phyloP scores from a whole-genome alignment of 768 basidiomycete species.

The Collybia nuda region DNA sequence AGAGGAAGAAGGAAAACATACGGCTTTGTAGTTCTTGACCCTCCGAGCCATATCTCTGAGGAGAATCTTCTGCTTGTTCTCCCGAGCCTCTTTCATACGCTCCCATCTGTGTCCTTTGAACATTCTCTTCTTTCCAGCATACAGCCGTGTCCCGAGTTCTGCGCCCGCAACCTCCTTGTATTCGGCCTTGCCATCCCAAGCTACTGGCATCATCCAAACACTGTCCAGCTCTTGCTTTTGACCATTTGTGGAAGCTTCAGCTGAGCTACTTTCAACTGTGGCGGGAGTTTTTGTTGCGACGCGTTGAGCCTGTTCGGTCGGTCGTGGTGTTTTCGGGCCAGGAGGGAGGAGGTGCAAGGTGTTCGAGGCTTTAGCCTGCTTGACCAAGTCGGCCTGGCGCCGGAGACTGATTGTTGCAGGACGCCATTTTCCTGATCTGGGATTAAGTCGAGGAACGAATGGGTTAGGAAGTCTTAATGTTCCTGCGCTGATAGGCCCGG shows the following conservation, averaged over 20 bases:
- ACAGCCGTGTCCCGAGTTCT: constrained; percentile 62
- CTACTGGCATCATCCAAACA: constrained; percentile 31
- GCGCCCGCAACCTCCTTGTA: constrained; percentile 45
- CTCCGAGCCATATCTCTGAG: constrained; percentile 72
- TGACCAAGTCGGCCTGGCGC: constrained; percentile 76
- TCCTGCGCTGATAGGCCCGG: constrained; percentile 10
- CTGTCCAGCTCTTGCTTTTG: constrained; percentile 6
- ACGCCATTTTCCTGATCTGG: constrained; percentile 62
- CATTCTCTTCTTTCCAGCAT: constrained; percentile 79
- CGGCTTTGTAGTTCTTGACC: constrained; percentile 65
- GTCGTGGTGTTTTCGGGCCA: constrained; percentile 49
- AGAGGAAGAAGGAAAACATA: constrained; percentile 24
- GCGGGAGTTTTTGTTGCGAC: background rate
- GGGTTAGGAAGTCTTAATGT: constrained; percentile 54
- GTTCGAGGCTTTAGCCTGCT: constrained; percentile 58
- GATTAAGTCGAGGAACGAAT: constrained; percentile 64
- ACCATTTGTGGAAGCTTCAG: constrained; percentile 1
- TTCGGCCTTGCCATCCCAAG: constrained; percentile 46
- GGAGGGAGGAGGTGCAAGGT: constrained; percentile 65
- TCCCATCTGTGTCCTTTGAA: constrained; percentile 95
- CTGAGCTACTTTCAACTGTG: background rate
- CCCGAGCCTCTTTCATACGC: constrained; percentile 48
- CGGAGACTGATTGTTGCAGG: constrained; percentile 72
- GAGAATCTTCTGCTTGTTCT: constrained; percentile 49
- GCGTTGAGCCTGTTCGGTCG: background rate